Percentiles rank a stretch among this genome's conserved stretches.
phyloP scores from a whole-genome alignment of 345 rosid genomes.

The Murraya paniculata region DNA sequence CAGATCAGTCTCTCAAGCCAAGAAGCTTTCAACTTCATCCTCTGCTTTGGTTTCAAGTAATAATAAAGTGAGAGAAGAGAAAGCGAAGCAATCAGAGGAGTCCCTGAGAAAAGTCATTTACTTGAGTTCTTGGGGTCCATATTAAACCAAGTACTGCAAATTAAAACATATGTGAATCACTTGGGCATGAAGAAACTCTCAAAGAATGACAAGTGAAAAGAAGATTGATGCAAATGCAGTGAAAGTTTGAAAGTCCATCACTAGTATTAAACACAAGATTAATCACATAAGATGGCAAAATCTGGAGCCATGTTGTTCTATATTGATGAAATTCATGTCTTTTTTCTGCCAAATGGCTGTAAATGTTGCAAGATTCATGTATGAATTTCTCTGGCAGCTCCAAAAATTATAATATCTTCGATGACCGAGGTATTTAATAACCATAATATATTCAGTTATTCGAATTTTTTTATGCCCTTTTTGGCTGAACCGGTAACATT shows the following conservation, averaged over 20 bases:
- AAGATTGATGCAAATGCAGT: neutral
- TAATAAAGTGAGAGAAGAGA: constrained; percentile 4
- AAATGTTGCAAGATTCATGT: neutral
- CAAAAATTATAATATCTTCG: neutral
- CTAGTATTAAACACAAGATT: neutral
- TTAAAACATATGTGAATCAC: neutral
- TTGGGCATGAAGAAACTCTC: neutral
- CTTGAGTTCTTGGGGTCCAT: constrained; percentile 58
- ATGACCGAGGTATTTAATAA: neutral
- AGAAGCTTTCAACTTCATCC: constrained; percentile 25
- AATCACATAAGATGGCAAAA: neutral
- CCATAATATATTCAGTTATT: neutral
- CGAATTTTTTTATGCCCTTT: neutral
- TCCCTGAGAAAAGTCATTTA: constrained; percentile 48
- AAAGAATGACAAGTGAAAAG: neutral
- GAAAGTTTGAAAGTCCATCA: neutral
- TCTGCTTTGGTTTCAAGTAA: constrained; percentile 3
- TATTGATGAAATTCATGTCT: neutral
- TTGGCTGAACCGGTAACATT: neutral
- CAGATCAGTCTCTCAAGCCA: constrained; percentile 26
- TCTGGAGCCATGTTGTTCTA: neutral
- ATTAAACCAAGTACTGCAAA: neutral
- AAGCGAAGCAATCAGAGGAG: constrained; percentile 39
- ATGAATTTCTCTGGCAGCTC: neutral
- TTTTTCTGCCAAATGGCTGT: neutral